Conservation (phyloP, 306 rosid genomes). For the Datisca glomerata region DNA sequence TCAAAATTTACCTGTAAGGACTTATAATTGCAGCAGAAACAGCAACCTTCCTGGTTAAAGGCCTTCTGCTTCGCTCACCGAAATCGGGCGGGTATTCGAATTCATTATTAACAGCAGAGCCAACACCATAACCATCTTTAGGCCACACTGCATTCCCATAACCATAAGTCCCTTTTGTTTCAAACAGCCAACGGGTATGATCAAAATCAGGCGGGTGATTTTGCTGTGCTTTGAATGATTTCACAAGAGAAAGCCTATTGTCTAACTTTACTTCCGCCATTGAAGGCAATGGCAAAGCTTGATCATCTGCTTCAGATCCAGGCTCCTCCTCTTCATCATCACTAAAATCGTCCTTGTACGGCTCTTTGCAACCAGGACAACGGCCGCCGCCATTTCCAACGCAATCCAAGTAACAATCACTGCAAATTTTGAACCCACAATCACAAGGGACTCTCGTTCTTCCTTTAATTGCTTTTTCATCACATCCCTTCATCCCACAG, state of each 20-base stretch:
- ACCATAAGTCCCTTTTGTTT: slow-evolving; percentile 81
- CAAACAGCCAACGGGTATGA: slow-evolving; percentile 73
- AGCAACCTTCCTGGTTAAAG: slow-evolving; percentile 59
- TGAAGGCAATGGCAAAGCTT: slow-evolving; percentile 62
- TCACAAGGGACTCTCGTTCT: slow-evolving; percentile 30
- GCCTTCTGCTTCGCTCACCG: slow-evolving; percentile 42
- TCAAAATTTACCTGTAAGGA: slow-evolving; percentile 53
- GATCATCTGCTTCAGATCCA: slow-evolving; percentile 51
- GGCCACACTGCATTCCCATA: slow-evolving; percentile 91
- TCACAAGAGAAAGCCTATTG: slow-evolving; percentile 67
- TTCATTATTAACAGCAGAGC: slow-evolving; percentile 46
- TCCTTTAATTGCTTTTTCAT: slow-evolving; percentile 39
- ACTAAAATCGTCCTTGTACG: slow-evolving; percentile 28
- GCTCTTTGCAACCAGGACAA: slow-evolving; percentile 79
- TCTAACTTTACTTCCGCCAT: slow-evolving; percentile 63
- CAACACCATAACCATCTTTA: slow-evolving; percentile 50
- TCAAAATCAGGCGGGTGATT: slow-evolving; percentile 64
- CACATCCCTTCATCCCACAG: slow-evolving; percentile 68
- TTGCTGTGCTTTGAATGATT: slow-evolving; percentile 62
- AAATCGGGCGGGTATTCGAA: slow-evolving; percentile 64
- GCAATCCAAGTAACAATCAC: slow-evolving; percentile 60
- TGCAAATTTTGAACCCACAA: slow-evolving; percentile 70
- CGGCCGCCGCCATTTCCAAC: slow-evolving; percentile 35
- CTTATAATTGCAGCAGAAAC: slow-evolving; percentile 73
- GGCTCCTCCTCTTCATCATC: slow-evolving; percentile 22